Evolutionary conservation across 331 rosid genomes (phyloP), one percentile per base, ranked within the genome.

Genomic region (Saraca asoca): DNA sequence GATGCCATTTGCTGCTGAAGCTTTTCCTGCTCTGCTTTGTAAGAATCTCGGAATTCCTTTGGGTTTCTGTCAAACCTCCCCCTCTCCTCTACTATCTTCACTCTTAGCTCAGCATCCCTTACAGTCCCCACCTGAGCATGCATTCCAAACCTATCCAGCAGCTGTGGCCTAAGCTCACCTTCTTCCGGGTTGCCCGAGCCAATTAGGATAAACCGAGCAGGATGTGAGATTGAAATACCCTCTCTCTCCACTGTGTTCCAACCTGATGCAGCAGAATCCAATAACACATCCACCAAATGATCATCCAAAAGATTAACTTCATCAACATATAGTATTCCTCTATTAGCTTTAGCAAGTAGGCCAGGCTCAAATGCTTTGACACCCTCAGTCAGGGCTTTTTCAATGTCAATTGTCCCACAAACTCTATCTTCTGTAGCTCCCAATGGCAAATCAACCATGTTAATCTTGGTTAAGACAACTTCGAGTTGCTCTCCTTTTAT

Each of bases 241-340:
- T 93, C 98, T 70, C 98, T 85, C 82, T 93, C 98, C 61, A 93
- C 98, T 9, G 96, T 93, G 85, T 92, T 92, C 98, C 98, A 92
- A 50, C 98, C 98, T 14, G 98, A 92, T 55, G 98, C 98, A 34
- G 98, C 96, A 58, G 96, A 92, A 84, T 92, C 96, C 85, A 92
- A 77, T 19, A 92, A 70, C 12, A 92, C 98, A 81, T 92, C 98
- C 52, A 92, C 98, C 5, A 92, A 80, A 78, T 92, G 98, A 65
- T 92, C 98, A 76, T 92, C 98, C 84, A 92, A 77, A 41, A 92
- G 96, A 67, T 92, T 92, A 64, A 92, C 98, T 78, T 92, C 98
- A 58, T 92, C 98, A 39, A 92, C 98, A 68, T 92, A 92, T 11
- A 92, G 86, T 64, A 92, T 92, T 62, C 98, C 96, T 76, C 98